Percentiles rank a stretch among this genome's conserved stretches.
These are phyloP conservation scores for Sugiyamaella marilandica DNA, from an alignment of 805 yeast species.

Conservation along the genomic window DNA sequence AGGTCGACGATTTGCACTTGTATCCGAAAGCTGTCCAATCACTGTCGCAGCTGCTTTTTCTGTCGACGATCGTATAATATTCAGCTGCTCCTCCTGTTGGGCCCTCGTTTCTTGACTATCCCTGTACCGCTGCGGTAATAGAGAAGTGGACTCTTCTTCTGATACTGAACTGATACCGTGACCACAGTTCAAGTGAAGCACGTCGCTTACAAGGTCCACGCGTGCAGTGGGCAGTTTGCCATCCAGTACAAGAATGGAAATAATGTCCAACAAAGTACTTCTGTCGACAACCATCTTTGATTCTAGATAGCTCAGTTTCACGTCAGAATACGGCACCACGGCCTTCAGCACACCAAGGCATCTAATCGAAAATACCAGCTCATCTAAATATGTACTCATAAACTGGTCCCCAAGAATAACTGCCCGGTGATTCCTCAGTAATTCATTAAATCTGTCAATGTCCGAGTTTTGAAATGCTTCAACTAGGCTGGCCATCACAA, in stretches of 20 bases:
- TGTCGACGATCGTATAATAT: conserved; percentile 4
- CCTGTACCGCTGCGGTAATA: conserved; percentile 11
- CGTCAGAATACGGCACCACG: conserved; percentile 30
- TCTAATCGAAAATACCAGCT: conserved; percentile 26
- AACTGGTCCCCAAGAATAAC: conserved; percentile 17
- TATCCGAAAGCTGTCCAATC: too few relatives aligned
- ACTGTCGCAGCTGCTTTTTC: background rate
- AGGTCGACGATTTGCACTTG: background rate
- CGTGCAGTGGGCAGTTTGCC: conserved; percentile 25
- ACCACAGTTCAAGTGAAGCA: background rate
- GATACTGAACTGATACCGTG: background rate
- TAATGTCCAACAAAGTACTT: conserved; percentile 20
- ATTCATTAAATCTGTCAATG: conserved; percentile 20
- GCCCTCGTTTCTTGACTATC: conserved; percentile 8
- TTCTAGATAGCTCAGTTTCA: conserved; percentile 27
- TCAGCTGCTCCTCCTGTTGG: conserved; percentile 15
- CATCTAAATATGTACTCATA: conserved; percentile 20
- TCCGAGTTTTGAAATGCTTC: conserved; percentile 32
- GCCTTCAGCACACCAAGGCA: conserved; percentile 27
- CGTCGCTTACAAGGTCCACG: conserved; percentile 24
- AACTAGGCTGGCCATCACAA: conserved; percentile 30
- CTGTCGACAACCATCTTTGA: conserved; percentile 19
- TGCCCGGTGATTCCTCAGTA: conserved; percentile 15
- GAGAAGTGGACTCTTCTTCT: background rate
- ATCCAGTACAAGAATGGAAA: conserved; percentile 29